Evolutionary conservation across 352 stramenopile species (phyloP), one percentile per base, ranked within the genome.

Genomic region (Elongisporangium prolatum): DNA sequence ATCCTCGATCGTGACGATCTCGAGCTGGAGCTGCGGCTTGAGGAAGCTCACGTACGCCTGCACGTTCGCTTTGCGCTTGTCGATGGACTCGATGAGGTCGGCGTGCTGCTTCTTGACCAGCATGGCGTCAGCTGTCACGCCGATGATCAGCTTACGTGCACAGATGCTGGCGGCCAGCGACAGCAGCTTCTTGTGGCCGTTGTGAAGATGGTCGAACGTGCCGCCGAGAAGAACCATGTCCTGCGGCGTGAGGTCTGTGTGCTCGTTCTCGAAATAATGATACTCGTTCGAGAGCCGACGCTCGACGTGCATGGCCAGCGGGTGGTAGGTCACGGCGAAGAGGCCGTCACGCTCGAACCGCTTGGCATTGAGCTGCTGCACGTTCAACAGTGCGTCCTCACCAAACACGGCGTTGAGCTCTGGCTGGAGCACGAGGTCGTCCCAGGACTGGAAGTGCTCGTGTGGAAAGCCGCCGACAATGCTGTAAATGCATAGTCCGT

Each of bases 181-280:
- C 21, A 97, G 71, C 18, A 97, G 63, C 60, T 96, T 96, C 69
- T 93, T 96, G 75, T 97, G 89, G 17, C 89, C 89, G 53, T 95
- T 96, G 72, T 97, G 89, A 24, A 97, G 72, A 52, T 93, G 81
- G 63, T 97, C 89, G 63, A 97, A 97, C 25, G 87, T 97, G 37
- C 89, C 89, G 37, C 87, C 87, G 14, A 96, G 66, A 44, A 92
- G 68, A 20, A 91, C 71, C 11, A 74, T 48, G n/a, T 84, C 68
- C 57, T 87, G 76, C 13, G 76, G 75, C 44, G 69, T 75, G 52
- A 90, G 21, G 57, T 77, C 60, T 9, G 72, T 72, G 50, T 80
- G 70, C 34, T 85, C 69, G 60, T 93, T 78, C 70, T 91, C 84
- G 56, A 94, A 89, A 69, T 92, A 94, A 48, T 76, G 63, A 48